Evolutionary conservation across 2,329 filamentous ascomycete species (phyloP), one percentile per base, ranked within the genome.

Genomic region (Colletotrichum acutatum): DNA sequence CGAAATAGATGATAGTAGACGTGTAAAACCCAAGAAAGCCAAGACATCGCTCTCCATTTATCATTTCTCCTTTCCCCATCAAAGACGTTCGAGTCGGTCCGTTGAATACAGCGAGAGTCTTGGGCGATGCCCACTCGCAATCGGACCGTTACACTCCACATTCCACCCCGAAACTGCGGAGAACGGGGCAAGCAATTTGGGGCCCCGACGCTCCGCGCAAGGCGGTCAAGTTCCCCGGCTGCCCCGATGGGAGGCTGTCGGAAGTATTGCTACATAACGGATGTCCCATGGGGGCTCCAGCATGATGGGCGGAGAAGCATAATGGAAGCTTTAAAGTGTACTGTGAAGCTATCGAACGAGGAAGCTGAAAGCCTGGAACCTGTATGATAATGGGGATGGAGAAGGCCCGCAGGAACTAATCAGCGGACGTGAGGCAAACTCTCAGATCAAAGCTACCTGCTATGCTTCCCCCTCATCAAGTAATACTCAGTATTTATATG

Each of bases 11-110:
- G 62, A 11, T 19, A 37, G 52, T 9, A 57, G 16, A 9, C 52
- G 32, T 60, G 64, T 46, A 42, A 32, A 7, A 49, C 24, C 32
- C 26, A 60, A 60, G 52, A 61, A 56, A 66, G 66, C 71, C 71
- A 73, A 73, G 71, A 56, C 71, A 32, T 42, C 9, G 37, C 61
- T 57, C 54, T 57, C 71, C 71, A 73, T 28, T 53, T 70, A 61
- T 61, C 46, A 56, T 53, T 30, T 52, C 16, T 19, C 14, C 12
- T 37, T 66, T 57, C 66, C n/a, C 71, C 66, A 71, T 63, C 32
- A 70, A 52, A n/a, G 49, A 52, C 66, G 42, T 57, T 60, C 32
- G 46, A 73, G 34, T 73, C 71, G 71, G 71, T 61, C 71, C 71
- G 66, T 71, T 66, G 56, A 34, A 34, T 73, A 66, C 49, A 73